Percentiles rank a stretch among this genome's conserved stretches.
phyloP scores from a whole-genome alignment of 2,329 filamentous ascomycete genomes.

The Nemania abortiva region DNA sequence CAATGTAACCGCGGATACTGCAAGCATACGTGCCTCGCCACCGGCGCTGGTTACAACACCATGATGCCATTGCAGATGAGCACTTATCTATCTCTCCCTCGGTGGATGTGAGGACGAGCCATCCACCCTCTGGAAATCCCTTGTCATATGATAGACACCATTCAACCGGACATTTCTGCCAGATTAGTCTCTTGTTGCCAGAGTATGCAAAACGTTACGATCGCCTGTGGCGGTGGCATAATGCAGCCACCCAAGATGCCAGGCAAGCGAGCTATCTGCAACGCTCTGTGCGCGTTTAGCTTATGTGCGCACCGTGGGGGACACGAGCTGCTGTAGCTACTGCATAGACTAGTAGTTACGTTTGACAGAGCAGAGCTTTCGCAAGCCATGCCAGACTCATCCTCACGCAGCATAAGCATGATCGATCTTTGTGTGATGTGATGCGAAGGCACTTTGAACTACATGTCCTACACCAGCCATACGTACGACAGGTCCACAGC shows the following conservation, averaged over 20 bases:
- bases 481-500: conserved; percentile 16
- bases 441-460: conserved; percentile 31
- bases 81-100: conserved; percentile 29
- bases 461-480: conserved; percentile 38
- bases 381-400: conserved; percentile 21
- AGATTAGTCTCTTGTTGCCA: conserved; percentile 34
- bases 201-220: conserved; percentile 39
- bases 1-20: conserved; percentile 30
- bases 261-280: conserved; percentile 32
- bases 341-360: conserved; percentile 18
- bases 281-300: conserved; percentile 31
- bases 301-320: conserved; percentile 16
- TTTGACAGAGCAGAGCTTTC: conserved; percentile 31
- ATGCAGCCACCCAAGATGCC: conserved; percentile 35
- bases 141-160: conserved; percentile 49
- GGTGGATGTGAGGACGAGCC: conserved; percentile 30
- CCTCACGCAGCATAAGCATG: conserved; percentile 38
- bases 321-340: conserved; percentile 35
- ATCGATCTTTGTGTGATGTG: conserved; percentile 41
- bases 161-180: conserved; percentile 49
- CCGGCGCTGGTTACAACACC: conserved; percentile 27
- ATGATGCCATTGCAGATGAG: conserved; percentile 28
- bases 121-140: conserved; percentile 37
- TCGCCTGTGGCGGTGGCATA: conserved; percentile 33
- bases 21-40: conserved; percentile 28